These are phyloP conservation scores for Fusarium virguliforme DNA, from an alignment of 2,329 filamentous ascomycete genomes.

Conservation along the genomic window DNA sequence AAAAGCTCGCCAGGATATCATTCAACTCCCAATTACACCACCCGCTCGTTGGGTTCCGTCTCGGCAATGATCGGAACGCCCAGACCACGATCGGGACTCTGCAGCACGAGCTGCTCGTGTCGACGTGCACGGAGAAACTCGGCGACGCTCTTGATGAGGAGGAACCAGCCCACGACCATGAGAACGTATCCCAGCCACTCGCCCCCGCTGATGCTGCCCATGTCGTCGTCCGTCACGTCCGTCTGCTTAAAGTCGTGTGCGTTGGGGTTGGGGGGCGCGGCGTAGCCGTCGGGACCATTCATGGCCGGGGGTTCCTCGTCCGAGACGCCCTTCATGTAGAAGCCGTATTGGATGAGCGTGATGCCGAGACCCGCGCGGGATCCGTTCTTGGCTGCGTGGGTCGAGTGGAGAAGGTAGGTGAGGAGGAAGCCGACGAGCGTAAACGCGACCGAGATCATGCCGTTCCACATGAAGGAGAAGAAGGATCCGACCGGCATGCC, in stretches of 20 bases:
- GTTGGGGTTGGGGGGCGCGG: slow-evolving; percentile 88
- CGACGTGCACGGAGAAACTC: slow-evolving; percentile 90
- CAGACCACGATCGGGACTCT: slow-evolving; percentile 91
- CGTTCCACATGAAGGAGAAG: slow-evolving; percentile 92
- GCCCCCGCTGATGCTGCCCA: slow-evolving; percentile 74
- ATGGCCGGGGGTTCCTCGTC: slow-evolving; percentile 62
- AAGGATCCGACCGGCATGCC: slow-evolving; percentile 92
- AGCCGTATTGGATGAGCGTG: slow-evolving; percentile 95
- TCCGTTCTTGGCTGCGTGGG: slow-evolving; percentile 97
- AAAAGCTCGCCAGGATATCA: slow-evolving; percentile 13
- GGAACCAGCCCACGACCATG: slow-evolving; percentile 99
- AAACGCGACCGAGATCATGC: slow-evolving; percentile 98
- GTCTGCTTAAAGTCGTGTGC: slow-evolving; percentile 88
- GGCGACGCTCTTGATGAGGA: slow-evolving; percentile 92
- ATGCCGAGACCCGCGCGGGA: slow-evolving; percentile 95
- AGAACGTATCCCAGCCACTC: slow-evolving; percentile 94
- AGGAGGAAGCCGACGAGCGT: slow-evolving; percentile 97
- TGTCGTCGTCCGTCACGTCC: slow-evolving; percentile 69
- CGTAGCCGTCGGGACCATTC: slow-evolving; percentile 71
- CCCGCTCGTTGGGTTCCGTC: slow-evolving; percentile 84
- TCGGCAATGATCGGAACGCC: slow-evolving; percentile 89
- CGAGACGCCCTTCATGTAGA: slow-evolving; percentile 85
- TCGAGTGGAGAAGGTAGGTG: slow-evolving; percentile 97
- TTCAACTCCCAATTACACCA: slow-evolving; percentile 68
- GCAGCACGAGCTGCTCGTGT: slow-evolving; percentile 93